Conservation (phyloP, 805 yeast species). For the Kodamaea fukazawae region DNA sequence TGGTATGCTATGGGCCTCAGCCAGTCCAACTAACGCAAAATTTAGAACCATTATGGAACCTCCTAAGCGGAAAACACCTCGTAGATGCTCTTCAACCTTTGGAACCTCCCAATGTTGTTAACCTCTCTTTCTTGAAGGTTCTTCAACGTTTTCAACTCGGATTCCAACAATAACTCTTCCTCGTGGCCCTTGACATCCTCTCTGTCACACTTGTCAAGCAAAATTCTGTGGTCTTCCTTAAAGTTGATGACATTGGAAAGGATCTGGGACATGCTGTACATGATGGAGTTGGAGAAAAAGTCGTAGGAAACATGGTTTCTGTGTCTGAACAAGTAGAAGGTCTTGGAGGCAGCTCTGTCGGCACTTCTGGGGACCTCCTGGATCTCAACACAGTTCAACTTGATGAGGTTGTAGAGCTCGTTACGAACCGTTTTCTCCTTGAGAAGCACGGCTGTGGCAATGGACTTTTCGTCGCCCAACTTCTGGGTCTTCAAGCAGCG, state of each 20-base stretch:
- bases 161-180: slow-evolving; percentile 65
- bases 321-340: slow-evolving; percentile 78
- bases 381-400: slow-evolving; percentile 71
- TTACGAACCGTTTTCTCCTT: slow-evolving; percentile 75
- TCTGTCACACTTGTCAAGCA: slow-evolving; percentile 78
- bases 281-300: slow-evolving; percentile 39
- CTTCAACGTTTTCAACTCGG: slow-evolving; percentile 71
- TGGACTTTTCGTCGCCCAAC: slow-evolving; percentile 79
- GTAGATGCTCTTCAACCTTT: slow-evolving; percentile 56
- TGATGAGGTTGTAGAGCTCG: slow-evolving; percentile 62
- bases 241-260: slow-evolving; percentile 50
- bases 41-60: too few species aligned
- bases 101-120: slow-evolving; percentile 50
- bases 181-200: slow-evolving; percentile 88
- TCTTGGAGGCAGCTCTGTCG: slow-evolving; percentile 87
- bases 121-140: slow-evolving; percentile 58
- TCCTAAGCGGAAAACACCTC: slow-evolving; percentile 38
- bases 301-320: slow-evolving; percentile 38
- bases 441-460: slow-evolving; percentile 72
- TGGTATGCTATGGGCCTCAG: too few species aligned
- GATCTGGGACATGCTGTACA: slow-evolving; percentile 52
- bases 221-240: slow-evolving; percentile 59
- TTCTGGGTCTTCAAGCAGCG: slow-evolving; percentile 71
- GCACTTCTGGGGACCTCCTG: slow-evolving; percentile 93
- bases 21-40: too few species aligned